phyloP scores from a whole-genome alignment of 2,329 filamentous ascomycete genomes.

The Penicillium sp. region DNA sequence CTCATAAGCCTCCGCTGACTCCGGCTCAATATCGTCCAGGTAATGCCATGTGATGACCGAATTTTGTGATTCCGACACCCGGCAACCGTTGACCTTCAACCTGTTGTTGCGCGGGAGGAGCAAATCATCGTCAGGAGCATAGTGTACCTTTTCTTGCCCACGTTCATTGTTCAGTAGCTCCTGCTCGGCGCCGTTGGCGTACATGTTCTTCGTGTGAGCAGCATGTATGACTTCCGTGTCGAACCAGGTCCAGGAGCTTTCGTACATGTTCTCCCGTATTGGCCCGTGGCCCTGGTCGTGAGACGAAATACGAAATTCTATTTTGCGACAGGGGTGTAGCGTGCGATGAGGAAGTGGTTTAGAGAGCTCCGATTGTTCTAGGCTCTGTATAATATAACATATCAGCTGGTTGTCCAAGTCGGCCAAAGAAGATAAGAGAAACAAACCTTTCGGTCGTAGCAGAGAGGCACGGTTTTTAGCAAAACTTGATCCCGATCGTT shows the following conservation, averaged over 20 bases:
- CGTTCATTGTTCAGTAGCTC: constrained; percentile 17
- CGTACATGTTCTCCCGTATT: constrained; percentile 24
- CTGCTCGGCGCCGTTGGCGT: constrained; percentile 13
- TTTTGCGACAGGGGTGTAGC: constrained; percentile 40
- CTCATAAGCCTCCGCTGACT: constrained; percentile 34
- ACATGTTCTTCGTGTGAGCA: constrained; percentile 22
- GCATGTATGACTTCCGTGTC: constrained; percentile 33
- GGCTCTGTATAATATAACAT: constrained; percentile 5
- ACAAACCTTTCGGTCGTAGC: constrained; percentile 32
- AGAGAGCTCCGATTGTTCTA: constrained; percentile 16
- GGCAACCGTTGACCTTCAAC: constrained; percentile 33
- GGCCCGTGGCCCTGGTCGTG: constrained; percentile 36
- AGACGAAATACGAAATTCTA: constrained; percentile 35
- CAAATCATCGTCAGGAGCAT: constrained; percentile 24
- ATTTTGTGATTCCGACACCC: constrained; percentile 19
- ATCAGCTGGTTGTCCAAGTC: constrained; percentile 12
- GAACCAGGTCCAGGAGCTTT: constrained; percentile 40
- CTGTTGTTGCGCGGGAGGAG: constrained; percentile 30
- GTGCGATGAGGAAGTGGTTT: constrained; percentile 34
- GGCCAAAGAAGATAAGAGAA: neutral
- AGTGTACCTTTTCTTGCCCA: constrained; percentile 13
- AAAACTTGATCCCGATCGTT: constrained; percentile 37
- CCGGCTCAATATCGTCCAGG: constrained; percentile 28
- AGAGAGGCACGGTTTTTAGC: constrained; percentile 37
- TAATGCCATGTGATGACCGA: constrained; percentile 38